Percentiles rank a stretch among this genome's conserved stretches.
Evolutionary conservation across 768 basidiomycete species (phyloP).

Genomic region (Naganishia kalamii): DNA sequence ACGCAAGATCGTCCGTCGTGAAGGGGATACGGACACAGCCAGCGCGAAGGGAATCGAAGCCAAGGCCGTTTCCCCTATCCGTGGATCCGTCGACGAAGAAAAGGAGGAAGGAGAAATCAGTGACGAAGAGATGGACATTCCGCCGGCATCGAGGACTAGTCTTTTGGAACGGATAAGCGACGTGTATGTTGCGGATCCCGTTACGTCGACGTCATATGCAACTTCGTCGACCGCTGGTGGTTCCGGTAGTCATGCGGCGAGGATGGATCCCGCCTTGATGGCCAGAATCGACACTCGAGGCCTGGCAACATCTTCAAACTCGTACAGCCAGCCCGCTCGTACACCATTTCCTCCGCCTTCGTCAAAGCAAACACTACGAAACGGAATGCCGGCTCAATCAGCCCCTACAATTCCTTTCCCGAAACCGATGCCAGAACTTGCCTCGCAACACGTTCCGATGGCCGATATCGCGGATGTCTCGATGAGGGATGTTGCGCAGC

Average conservation of each 20-base stretch:
- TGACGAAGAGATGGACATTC: slow-evolving; percentile 6
- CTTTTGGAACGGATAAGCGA: neutral
- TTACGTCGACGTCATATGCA: neutral
- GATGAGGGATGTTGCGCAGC: neutral
- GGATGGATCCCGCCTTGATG: slow-evolving; percentile 12
- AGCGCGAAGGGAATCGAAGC: neutral
- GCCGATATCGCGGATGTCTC: neutral
- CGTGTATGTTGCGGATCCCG: neutral
- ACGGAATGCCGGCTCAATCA: neutral
- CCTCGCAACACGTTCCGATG: too few species aligned
- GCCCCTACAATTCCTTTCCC: neutral
- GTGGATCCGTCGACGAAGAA: neutral
- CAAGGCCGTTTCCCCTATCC: too few species aligned
- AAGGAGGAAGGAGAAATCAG: slow-evolving; percentile 13
- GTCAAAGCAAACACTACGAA: neutral
- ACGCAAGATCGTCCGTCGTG: slow-evolving; percentile 1
- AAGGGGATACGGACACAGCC: neutral
- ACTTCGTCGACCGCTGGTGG: neutral
- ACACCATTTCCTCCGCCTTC: neutral
- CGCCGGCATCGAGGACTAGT: neutral
- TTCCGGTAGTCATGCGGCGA: neutral
- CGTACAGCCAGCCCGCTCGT: neutral
- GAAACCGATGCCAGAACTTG: neutral
- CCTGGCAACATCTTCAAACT: neutral
- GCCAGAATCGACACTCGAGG: neutral